Base-by-base conservation (phyloP, 2,329 filamentous ascomycete species). In the Aureobasidium pullulans region DNA sequence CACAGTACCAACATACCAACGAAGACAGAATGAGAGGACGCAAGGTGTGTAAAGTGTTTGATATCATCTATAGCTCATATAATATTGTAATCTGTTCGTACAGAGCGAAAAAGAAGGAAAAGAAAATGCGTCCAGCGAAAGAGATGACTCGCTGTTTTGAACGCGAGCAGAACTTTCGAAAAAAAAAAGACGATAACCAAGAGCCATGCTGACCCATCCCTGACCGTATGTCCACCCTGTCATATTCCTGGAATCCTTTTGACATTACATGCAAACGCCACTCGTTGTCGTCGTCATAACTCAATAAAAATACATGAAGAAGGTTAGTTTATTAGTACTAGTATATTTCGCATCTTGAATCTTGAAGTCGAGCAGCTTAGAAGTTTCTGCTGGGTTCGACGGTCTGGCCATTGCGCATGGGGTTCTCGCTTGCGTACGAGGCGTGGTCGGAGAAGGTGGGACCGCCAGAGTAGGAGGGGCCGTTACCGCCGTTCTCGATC, bases 401-500 rank as follows among this genome's bases (percentile, higher is more conserved):
- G 32, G 40, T 37, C 19, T 44, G 43, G 15, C 50, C n/a, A 36
- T 56, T 48, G 36, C 37, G 48, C 54, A 68, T 66, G 7, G 66
- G 64, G 48, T 64, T 60, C 36, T 63, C 59, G 57, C 64, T 65
- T 29, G 62, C 65, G 46, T 67, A 64, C 66, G 15, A 67, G 7
- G 39, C 53, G 29, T 57, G 66, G 44, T 61, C 59, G 10, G 59
- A 56, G 62, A 70, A 71, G 16, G 70, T 68, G 8, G 69, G 69
- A 1, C 69, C 69, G 13, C 68, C 68, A 28, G 66, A 60, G 62
- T 65, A 62, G 49, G 66, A 69, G 13, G 67, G 69, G 0, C 47
- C 60, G 4, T 69, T 67, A 23, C 54, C 52, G 43, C 70, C 64
- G 10, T 40, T 70, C 0, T 72, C 72, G 19, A 76, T 76, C 58